Evolutionary conservation across 805 yeast species (phyloP).

Genomic region (Barnettozyma pratensis): DNA sequence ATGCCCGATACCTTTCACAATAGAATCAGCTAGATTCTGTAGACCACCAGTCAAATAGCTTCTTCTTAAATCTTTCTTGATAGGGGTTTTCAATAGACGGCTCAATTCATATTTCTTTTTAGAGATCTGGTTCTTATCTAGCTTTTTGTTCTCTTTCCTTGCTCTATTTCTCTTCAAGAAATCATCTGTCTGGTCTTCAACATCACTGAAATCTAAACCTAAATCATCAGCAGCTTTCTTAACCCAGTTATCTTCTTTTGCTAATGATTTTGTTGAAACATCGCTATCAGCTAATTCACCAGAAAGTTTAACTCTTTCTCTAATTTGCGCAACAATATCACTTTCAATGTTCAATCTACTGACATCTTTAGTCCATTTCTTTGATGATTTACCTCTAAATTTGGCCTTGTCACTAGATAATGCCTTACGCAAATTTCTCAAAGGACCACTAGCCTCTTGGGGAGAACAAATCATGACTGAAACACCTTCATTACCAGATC

Average conservation of each 20-base stretch:
- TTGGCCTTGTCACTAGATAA: conserved; percentile 35
- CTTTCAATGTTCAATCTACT: conserved; percentile 72
- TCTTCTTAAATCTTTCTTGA: conserved; percentile 59
- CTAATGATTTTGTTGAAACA: conserved; percentile 50
- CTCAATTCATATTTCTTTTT: conserved; percentile 47
- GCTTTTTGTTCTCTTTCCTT: conserved; percentile 46
- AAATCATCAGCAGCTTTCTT: conserved; percentile 89
- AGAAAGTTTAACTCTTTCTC: conserved; percentile 64
- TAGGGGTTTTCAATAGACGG: conserved; percentile 44
- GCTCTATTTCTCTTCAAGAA: conserved; percentile 57
- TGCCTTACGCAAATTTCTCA: conserved; percentile 63
- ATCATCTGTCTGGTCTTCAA: conserved; percentile 57
- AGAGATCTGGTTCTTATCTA: conserved; percentile 46
- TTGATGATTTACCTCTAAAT: conserved; percentile 29
- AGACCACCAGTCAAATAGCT: conserved; percentile 79
- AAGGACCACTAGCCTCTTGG: conserved; percentile 86
- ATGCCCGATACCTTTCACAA: conserved; percentile 65
- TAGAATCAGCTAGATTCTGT: conserved; percentile 69
- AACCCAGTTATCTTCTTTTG: conserved; percentile 76
- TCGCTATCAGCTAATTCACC: conserved; percentile 71
- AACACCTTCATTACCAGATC: conserved; percentile 93
- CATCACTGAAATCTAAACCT: conserved; percentile 68
- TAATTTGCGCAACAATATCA: conserved; percentile 64
- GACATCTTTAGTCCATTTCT: conserved; percentile 49
- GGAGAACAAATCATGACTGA: conserved; percentile 91